These are phyloP conservation scores for Metschnikowia shivogae DNA, from an alignment of 805 yeast species.

Conservation along the genomic window DNA sequence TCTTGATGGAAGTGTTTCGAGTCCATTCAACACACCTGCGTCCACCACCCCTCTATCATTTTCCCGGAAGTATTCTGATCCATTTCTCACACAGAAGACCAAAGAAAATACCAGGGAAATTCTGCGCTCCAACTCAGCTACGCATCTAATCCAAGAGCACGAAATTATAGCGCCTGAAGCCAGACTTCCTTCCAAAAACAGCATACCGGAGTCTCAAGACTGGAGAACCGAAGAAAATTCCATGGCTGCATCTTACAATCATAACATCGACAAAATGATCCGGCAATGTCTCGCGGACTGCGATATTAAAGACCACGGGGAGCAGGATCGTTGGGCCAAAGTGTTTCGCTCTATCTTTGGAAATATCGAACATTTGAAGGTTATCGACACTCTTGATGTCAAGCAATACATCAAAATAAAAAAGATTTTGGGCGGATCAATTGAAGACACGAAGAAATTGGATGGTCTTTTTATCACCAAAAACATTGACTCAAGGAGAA, in stretches of 20 bases:
- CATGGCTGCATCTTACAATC: constrained; percentile 22
- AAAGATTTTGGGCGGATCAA: constrained; percentile 70
- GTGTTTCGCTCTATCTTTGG: constrained; percentile 49
- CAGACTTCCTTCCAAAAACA: not conserved
- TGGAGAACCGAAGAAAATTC: not conserved
- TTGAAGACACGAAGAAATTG: constrained; percentile 55
- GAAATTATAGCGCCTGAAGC: not conserved
- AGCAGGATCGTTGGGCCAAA: constrained; percentile 55
- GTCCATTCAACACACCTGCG: constrained; percentile 19
- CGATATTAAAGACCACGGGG: constrained; percentile 32
- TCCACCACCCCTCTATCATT: not conserved
- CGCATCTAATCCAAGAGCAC: not conserved
- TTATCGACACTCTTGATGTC: constrained; percentile 76
- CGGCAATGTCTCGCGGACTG: constrained; percentile 62
- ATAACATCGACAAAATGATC: constrained; percentile 49
- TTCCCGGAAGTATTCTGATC: constrained; percentile 1
- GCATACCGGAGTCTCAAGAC: not conserved
- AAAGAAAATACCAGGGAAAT: not conserved
- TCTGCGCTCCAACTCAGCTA: not conserved
- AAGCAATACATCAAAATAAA: constrained; percentile 87
- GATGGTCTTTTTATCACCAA: constrained; percentile 86
- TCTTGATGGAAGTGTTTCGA: constrained; percentile 12
- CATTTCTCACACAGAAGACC: not conserved
- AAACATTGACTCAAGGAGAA: constrained; percentile 69
- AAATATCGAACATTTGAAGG: constrained; percentile 54